Conservation (phyloP, 2,329 filamentous ascomycete species). For the Cercospora berteroae region DNA sequence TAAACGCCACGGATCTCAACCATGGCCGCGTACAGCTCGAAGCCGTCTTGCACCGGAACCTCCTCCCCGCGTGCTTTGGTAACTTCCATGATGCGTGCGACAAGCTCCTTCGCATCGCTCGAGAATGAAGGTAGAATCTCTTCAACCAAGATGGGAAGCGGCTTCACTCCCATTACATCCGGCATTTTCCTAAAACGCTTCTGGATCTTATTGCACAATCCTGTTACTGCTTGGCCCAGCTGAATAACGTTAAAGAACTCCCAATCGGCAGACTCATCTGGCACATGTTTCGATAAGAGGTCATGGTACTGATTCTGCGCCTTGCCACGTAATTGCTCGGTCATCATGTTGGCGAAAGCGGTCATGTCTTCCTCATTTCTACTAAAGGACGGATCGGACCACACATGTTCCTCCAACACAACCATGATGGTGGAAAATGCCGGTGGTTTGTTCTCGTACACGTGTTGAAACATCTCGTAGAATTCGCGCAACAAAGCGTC, state of each 20-base stretch:
- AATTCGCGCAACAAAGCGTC: conserved; percentile 83
- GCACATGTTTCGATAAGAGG: conserved; percentile 76
- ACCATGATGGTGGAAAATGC: conserved; percentile 76
- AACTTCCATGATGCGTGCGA: conserved; percentile 74
- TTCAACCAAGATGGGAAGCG: conserved; percentile 70
- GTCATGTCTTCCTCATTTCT: conserved; percentile 67
- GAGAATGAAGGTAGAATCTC: conserved; percentile 89
- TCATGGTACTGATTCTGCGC: conserved; percentile 77
- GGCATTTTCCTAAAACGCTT: conserved; percentile 89
- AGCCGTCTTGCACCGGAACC: conserved; percentile 85
- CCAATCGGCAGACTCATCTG: conserved; percentile 77
- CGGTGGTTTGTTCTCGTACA: conserved; percentile 84
- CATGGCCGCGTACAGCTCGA: conserved; percentile 87
- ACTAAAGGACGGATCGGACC: conserved; percentile 72
- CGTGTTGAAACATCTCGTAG: conserved; percentile 80
- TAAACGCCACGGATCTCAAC: conserved; percentile 82
- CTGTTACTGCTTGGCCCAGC: conserved; percentile 80
- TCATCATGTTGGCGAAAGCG: conserved; percentile 69
- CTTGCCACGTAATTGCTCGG: conserved; percentile 68
- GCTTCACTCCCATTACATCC: conserved; percentile 75
- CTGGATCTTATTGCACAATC: conserved; percentile 81
- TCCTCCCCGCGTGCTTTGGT: conserved; percentile 69
- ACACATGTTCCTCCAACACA: conserved; percentile 78
- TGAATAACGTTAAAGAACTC: conserved; percentile 87
- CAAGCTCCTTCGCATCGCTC: conserved; percentile 80